Evolutionary conservation across 2,329 filamentous ascomycete genomes (phyloP), one percentile per base, ranked within the genome.

Genomic region (Colletotrichum gloeosporioides): DNA sequence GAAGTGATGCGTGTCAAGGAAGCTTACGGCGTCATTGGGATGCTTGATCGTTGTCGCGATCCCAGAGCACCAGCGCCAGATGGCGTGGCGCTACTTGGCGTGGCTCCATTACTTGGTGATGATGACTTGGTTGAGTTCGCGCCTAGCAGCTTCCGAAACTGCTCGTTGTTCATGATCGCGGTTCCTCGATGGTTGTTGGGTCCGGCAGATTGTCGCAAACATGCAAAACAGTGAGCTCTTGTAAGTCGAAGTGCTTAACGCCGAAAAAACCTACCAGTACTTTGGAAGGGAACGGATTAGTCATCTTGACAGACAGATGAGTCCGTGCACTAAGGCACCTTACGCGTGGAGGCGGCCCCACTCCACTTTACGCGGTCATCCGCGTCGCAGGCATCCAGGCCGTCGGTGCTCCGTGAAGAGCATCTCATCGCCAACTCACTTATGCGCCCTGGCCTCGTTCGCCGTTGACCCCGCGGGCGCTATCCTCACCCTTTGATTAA

Each of bases 1-100:
- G 18, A 29, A 8, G 25, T 6, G 13, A 8, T 12, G 25, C 8
- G 3, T 22, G 10, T 22, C 53, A 61, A 32, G 36, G 34, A 13
- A 62, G 88, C 93, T 81, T 89, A 96, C 93, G 96, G 96, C 64
- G 96, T 98, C 96, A 98, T 98, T 73, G 95, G 95, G 77, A 98
- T 96, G 84, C 92, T 96, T 39, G 94, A 91, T 79, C 92, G 92
- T 85, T 94, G 92, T 81, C 94, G 91, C 74, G 95, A 97, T 27
- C 96, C 96, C 73, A 98, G 89, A 6, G 92, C 86, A 65, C 87
- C 69, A 44, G 75, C 86, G 34, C 72, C 79, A 57, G 77, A 78
- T 13, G 80, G 77, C 70, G 79, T 79, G 76, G 80, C 78, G 77
- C 80, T 76, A 79, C 79, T 78, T 69, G 79, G 81, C 16, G 90